Evolutionary conservation across 2,329 filamentous ascomycete genomes (phyloP).

Genomic region (Aureobasidium sp.): DNA sequence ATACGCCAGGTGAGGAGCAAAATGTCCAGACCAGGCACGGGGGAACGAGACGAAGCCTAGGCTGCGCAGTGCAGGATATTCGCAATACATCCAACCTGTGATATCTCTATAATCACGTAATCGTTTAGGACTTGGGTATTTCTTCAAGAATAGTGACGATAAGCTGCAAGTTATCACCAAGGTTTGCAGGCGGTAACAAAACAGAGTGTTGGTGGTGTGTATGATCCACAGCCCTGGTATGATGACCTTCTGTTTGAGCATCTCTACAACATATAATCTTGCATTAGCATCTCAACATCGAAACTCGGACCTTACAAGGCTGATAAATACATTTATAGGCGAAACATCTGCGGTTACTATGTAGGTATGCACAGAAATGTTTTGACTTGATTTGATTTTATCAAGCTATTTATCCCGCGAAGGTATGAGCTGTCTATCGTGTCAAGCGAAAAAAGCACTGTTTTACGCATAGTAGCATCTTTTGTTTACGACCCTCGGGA

Average conservation of each 20-base stretch:
- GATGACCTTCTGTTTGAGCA: no score
- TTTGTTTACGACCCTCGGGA: not conserved
- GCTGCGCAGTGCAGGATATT: not conserved
- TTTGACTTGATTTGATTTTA: not conserved
- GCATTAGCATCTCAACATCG: no score
- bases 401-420: not conserved
- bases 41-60: conserved; percentile 1
- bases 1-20: conserved; percentile 5
- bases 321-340: no score
- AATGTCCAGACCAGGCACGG: conserved; percentile 5
- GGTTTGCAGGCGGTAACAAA: not conserved
- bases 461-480: not conserved
- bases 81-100: no score
- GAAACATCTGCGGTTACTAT: no score
- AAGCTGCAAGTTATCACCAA: conserved; percentile 10
- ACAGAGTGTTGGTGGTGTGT: no score
- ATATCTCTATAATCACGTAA: not conserved
- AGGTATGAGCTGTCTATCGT: not conserved
- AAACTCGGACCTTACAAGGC: no score
- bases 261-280: no score
- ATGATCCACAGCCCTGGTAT: no score
- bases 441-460: not conserved
- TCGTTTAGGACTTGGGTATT: not conserved
- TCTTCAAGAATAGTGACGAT: conserved; percentile 11
- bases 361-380: not conserved